Conservation (phyloP, 371 early-diverging fungal species). For the Rhizomucor pusillus region DNA sequence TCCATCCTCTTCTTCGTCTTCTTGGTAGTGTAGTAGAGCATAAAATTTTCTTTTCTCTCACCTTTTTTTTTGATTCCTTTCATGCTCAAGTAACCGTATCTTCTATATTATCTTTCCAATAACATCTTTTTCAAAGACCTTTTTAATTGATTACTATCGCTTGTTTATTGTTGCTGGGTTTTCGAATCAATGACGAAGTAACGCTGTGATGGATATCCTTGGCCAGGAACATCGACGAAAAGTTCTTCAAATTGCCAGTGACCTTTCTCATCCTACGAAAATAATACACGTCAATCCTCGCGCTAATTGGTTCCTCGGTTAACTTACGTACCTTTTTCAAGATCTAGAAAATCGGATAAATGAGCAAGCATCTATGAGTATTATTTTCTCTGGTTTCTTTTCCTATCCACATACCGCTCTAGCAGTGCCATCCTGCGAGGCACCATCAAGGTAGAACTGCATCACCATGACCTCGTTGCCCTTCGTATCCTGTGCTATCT, state of each 20-base stretch:
- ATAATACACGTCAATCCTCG: background rate
- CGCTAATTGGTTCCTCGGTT: no score
- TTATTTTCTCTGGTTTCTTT: background rate
- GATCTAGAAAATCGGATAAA: constrained; percentile 5
- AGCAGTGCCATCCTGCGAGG: constrained; percentile 36
- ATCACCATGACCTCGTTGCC: constrained; percentile 43
- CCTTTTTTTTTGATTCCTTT: no score
- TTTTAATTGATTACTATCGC: no score
- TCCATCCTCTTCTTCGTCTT: no score
- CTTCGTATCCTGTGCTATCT: constrained; percentile 33
- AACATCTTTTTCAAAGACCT: no score
- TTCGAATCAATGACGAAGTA: constrained; percentile 1
- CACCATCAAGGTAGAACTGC: constrained; percentile 48
- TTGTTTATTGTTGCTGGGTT: no score
- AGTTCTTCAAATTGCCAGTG: constrained; percentile 49
- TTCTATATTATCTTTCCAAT: background rate
- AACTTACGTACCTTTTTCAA: background rate
- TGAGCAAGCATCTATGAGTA: constrained; percentile 38
- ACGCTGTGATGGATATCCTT: constrained; percentile 9
- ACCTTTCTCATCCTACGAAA: constrained; percentile 21
- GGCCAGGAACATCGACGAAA: constrained; percentile 48
- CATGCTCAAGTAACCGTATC: background rate
- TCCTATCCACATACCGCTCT: constrained; percentile 14
- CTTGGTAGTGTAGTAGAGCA: no score
- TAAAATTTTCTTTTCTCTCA: no score